phyloP scores from a whole-genome alignment of 257 asterid species.

The Salvia miltiorrhiza region DNA sequence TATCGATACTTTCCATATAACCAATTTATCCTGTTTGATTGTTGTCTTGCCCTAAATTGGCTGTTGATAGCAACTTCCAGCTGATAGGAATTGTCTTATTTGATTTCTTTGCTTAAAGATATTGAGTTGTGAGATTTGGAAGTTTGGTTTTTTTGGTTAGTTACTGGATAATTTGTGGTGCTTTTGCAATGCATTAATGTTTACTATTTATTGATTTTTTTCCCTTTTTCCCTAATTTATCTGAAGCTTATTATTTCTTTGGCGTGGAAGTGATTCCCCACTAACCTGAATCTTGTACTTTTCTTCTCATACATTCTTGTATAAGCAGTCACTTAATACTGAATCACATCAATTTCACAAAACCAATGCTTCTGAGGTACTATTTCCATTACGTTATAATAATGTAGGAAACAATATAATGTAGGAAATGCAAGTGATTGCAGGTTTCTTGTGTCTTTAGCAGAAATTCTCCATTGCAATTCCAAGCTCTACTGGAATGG shows the following conservation, averaged over 20 bases:
- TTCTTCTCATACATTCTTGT: neutral
- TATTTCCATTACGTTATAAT: neutral
- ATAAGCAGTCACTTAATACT: neutral
- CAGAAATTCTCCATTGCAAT: slow-evolving; percentile 70
- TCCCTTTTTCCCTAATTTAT: too few species aligned
- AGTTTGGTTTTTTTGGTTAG: too few species aligned
- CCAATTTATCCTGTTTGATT: too few species aligned
- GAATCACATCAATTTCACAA: neutral
- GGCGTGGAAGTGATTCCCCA: neutral
- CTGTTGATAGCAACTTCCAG: too few species aligned
- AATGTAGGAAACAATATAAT: neutral
- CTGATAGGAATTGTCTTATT: too few species aligned
- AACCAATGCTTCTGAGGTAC: neutral
- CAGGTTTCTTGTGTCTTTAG: neutral
- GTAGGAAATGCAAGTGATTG: neutral
- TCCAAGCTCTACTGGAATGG: slow-evolving; percentile 84
- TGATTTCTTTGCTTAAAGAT: too few species aligned
- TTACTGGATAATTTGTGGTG: too few species aligned
- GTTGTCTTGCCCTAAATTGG: too few species aligned
- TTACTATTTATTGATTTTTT: too few species aligned
- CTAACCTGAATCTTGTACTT: neutral
- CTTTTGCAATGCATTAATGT: too few species aligned
- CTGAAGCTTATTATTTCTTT: neutral
- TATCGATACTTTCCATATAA: too few species aligned
- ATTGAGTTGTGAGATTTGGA: too few species aligned